Percentiles rank a stretch among this genome's conserved stretches.
Evolutionary conservation across 768 basidiomycete species (phyloP).

Genomic region (Boletus sp.): DNA sequence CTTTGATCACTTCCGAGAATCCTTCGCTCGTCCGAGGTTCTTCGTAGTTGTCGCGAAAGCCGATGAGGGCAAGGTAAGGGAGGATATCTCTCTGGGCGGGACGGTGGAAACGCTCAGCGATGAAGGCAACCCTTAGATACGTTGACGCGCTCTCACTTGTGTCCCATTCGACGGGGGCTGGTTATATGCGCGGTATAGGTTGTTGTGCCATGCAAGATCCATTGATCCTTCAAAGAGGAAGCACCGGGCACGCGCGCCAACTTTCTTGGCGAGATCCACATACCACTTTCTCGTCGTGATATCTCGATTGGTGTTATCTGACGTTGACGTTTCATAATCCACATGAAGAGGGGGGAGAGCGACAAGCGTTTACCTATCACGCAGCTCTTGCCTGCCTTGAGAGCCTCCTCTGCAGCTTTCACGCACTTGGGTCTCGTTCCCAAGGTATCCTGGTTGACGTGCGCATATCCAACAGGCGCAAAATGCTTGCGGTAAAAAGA

Average conservation of each 20-base stretch:
- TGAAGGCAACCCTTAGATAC: not conserved
- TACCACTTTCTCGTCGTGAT: slow-evolving; percentile 65
- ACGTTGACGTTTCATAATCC: not conserved
- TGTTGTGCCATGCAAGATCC: slow-evolving; percentile 93
- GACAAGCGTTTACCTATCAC: slow-evolving; percentile 62
- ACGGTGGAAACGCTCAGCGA: not conserved
- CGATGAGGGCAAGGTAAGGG: slow-evolving; percentile 56
- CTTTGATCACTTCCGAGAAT: slow-evolving; percentile 66
- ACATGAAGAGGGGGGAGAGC: not conserved
- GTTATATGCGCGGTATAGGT: slow-evolving; percentile 77
- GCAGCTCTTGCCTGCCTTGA: slow-evolving; percentile 58
- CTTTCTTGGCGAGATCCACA: slow-evolving; percentile 58
- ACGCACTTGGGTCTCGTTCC: slow-evolving; percentile 75
- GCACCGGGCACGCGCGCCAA: slow-evolving; percentile 58
- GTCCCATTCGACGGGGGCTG: slow-evolving; percentile 39
- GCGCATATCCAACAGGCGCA: slow-evolving; percentile 60
- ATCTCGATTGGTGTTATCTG: slow-evolving; percentile 94
- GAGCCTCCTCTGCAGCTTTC: slow-evolving; percentile 52
- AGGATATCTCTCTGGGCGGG: slow-evolving; percentile 44
- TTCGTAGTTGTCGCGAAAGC: slow-evolving; percentile 61
- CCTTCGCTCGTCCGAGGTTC: slow-evolving; percentile 69
- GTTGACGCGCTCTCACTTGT: slow-evolving; percentile 4
- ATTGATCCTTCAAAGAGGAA: slow-evolving; percentile 70
- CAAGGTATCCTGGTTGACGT: slow-evolving; percentile 85
- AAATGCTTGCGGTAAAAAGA: slow-evolving; percentile 76